phyloP scores from a whole-genome alignment of 305 asterid genomes.

The Petunia hybrid region DNA sequence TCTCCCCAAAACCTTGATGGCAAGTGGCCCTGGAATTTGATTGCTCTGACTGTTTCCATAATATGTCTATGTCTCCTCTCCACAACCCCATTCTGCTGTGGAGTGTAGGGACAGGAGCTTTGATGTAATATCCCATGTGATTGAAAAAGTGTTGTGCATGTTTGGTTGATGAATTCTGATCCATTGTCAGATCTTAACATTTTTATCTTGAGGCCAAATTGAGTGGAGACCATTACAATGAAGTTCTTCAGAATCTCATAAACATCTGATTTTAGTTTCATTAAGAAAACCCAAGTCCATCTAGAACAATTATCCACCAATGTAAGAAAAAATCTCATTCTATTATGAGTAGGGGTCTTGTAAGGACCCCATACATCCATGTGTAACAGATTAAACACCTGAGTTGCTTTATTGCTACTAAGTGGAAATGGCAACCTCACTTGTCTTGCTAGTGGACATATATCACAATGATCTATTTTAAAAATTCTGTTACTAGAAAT shows the following conservation, averaged over 20 bases:
- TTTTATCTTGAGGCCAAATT: neutral
- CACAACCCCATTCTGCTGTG: neutral
- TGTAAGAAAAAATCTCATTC: too few relatives aligned
- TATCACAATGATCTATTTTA: neutral
- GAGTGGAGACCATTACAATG: too few relatives aligned
- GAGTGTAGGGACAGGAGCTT: neutral
- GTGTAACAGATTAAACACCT: neutral
- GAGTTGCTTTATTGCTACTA: neutral
- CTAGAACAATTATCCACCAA: too few relatives aligned
- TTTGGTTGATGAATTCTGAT: neutral
- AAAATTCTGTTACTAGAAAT: neutral
- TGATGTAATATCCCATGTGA: neutral
- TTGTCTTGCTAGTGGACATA: neutral
- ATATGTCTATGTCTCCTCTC: neutral
- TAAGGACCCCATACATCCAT: neutral
- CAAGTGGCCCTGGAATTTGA: too few relatives aligned
- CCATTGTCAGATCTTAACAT: neutral
- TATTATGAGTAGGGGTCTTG: neutral
- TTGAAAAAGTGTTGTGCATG: neutral
- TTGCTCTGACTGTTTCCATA: too few relatives aligned
- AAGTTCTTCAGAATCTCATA: neutral
- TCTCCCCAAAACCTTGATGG: too few relatives aligned
- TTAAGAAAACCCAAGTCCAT: neutral
- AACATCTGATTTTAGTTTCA: neutral
- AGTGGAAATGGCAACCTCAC: neutral